Evolutionary conservation across 78 protist species (phyloP), one percentile per base, ranked within the genome.

Genomic region (Dictyostelium brefeldianum): DNA sequence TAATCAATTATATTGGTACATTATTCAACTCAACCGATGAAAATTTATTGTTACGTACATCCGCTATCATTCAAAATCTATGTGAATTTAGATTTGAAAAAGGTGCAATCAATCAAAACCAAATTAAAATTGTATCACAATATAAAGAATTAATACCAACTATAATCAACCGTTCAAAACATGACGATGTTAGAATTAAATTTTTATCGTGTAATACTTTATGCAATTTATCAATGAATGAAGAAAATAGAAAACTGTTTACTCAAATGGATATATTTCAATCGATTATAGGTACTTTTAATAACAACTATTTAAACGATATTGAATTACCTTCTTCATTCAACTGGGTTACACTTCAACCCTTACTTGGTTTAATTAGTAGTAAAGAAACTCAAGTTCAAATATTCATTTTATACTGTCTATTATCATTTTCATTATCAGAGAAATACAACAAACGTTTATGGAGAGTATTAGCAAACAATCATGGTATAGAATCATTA

Each of bases 291-390:
- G 51, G 31, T 0, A 70, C 59, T 11, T 87, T 87, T 18, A 43
- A 75, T 15, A 10, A 77, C 0, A 57, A 74, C 10, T 64, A 54
- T 36, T 1, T 74, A 1, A 51, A 59, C 2, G 93, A 77, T 2
- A 20, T 20, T 12, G 70, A 74, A 50, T 50, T 87, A 29, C 93
- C 93, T 0, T 67, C 80, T 0, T 75, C 83, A 0, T 87, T 87
- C 36, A 87, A 87, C 50, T 87, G 93, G 93, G 83, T 87, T 4
- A 87, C 93, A 14, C 83, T 87, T 2, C 91, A 84, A 48, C 91
- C 91, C 7, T 71, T 71, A 11, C 51, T 84, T 4, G 75, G 81
- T 29, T 22, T 84, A 14, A 41, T 84, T 9, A 71, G 62, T 36
- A 56, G 77, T 27, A 65, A 71, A 74, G 91, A 74, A 50, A n/a